phyloP scores from a whole-genome alignment of 257 asterid species.

The Phtheirospermum japonicum region DNA sequence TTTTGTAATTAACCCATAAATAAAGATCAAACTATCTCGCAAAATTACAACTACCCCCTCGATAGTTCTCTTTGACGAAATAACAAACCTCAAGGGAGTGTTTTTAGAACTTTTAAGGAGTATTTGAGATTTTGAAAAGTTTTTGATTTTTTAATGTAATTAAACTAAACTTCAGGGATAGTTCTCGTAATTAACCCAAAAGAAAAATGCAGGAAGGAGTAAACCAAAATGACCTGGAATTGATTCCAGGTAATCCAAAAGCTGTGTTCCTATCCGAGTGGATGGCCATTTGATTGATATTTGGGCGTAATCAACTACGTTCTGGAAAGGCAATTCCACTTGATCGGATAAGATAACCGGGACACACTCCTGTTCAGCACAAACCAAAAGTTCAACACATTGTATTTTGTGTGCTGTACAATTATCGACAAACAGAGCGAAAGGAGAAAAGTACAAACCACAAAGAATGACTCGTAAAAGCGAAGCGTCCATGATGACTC shows the following conservation, averaged over 20 bases:
- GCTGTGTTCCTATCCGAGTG: conserved; percentile 58
- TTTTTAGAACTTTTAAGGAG: no score
- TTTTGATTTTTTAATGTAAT: background rate
- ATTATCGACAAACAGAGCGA: background rate
- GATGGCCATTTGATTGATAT: conserved; percentile 97
- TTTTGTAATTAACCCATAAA: no score
- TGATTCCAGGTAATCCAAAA: conserved; percentile 77
- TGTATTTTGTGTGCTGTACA: background rate
- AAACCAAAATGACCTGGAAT: conserved; percentile 63
- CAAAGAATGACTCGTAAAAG: conserved; percentile 93
- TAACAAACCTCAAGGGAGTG: no score
- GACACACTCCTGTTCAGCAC: conserved; percentile 78
- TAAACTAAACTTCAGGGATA: no score
- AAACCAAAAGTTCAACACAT: conserved; percentile 24
- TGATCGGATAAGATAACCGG: conserved; percentile 93
- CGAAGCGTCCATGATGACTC: conserved; percentile 99
- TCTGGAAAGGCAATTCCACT: conserved; percentile 84
- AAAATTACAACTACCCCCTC: no score
- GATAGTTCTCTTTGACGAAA: no score
- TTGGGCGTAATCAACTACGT: conserved; percentile 64
- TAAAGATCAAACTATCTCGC: no score
- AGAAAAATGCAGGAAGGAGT: conserved; percentile 1
- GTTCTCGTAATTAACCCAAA: background rate
- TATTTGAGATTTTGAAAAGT: no score
- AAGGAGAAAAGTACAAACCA: conserved; percentile 46